Evolutionary conservation across 495 filamentous ascomycete species (phyloP), one percentile per base, ranked within the genome.

Genomic region (Aspergillus bertholletiae): DNA sequence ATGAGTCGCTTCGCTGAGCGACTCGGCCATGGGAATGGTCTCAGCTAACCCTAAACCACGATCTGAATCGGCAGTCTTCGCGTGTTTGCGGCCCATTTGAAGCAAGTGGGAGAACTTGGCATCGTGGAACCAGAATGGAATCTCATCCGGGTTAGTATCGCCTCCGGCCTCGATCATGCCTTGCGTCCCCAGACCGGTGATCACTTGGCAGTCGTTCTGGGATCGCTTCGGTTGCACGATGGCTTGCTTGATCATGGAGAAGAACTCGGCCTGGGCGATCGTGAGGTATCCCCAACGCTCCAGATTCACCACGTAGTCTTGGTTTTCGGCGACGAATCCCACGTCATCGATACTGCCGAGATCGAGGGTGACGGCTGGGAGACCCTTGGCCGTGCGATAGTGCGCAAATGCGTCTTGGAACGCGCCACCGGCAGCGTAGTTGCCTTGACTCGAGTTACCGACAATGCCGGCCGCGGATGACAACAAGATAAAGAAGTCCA

Each of bases 341-440:
- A 72, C 55, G 34, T 54, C 52, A 20, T 57, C 44, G n/a, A 70
- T 44, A 11, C 51, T 45, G 1, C 70, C 68, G 28, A 74, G 60
- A 40, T 71, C 64, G 20, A 75, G 46, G n/a, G 60, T 54, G n/a
- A 54, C 41, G 7, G 57, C 68, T 9, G 47, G 50, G 7, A 68
- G 27, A 5, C 66, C 64, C 0, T 50, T 48, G 5, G 23, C 40
- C 0, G 40, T 55, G 13, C 79, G 73, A 56, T 77, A 78, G 11
- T 59, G 65, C 21, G 66, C 64, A 44, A 84, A 74, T 9, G 74
- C 64, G 39, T 81, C 79, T 34, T 78, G 66, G 55, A 74, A 82
- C 1, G 65, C 57, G 50, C 67, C 73, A 11, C 60, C 75, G 4
- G 76, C 75, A 7, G 59, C 59, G 55, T 81, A 83, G 61, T 78